phyloP scores from a whole-genome alignment of 495 filamentous ascomycete genomes.

The Neurospora tetrasperma region DNA sequence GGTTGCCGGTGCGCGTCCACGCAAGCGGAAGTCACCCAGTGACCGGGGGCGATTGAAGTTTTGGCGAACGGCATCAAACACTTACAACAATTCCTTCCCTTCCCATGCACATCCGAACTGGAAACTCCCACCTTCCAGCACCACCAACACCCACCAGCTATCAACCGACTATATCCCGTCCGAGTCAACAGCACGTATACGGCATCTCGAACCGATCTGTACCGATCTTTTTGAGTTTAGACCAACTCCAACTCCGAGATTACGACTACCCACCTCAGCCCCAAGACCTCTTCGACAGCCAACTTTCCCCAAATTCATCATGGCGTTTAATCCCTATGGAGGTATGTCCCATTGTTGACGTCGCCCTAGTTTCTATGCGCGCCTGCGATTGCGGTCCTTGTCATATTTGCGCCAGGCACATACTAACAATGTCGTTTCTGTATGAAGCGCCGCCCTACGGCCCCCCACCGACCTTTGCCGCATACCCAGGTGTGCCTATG shows the following conservation, averaged over 20 bases:
- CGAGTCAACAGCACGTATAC: background rate
- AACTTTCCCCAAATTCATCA: constrained; percentile 14
- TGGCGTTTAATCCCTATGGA: constrained; percentile 74
- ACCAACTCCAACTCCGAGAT: background rate
- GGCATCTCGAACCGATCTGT: background rate
- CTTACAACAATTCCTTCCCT: background rate
- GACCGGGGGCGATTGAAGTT: constrained; percentile 5
- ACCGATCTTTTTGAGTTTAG: background rate
- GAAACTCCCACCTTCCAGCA: background rate
- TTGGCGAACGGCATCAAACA: constrained; percentile 4
- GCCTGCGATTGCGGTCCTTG: background rate
- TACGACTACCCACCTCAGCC: background rate
- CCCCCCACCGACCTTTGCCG: constrained; percentile 59
- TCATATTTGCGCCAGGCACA: background rate
- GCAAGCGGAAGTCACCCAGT: background rate
- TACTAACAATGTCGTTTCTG: constrained; percentile 5
- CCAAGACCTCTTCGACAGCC: background rate
- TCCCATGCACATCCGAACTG: background rate
- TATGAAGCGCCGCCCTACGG: constrained; percentile 48
- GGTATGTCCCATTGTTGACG: constrained; percentile 36
- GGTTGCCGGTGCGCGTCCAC: background rate
- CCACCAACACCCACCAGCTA: background rate
- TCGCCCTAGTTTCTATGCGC: background rate
- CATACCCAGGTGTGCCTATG: constrained; percentile 54
- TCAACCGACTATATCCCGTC: background rate